phyloP scores from a whole-genome alignment of 1,139 yeast species.

The Pneumocystis sp. region DNA sequence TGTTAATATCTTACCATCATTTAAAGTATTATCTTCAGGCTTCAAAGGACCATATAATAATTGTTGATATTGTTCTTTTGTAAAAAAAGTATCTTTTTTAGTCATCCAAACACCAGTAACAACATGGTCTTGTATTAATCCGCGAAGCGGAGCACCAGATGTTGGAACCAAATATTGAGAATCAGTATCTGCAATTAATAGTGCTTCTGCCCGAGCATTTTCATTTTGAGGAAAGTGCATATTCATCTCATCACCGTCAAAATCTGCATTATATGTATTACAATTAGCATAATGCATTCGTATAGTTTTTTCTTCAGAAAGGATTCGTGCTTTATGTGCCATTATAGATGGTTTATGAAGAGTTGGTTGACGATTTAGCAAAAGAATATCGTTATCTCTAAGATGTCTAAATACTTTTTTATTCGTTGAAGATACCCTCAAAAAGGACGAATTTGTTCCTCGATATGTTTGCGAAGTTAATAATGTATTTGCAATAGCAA shows the following conservation, averaged over 20 bases:
- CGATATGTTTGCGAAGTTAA: slow-evolving; percentile 56
- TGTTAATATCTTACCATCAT: slow-evolving; percentile 41
- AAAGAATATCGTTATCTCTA: slow-evolving; percentile 83
- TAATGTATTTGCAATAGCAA: slow-evolving; percentile 89
- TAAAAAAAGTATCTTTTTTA: slow-evolving; percentile 76
- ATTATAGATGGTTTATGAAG: slow-evolving; percentile 98
- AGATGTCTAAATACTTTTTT: slow-evolving; percentile 92
- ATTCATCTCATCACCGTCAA: slow-evolving; percentile 99
- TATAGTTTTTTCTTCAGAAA: slow-evolving; percentile 93
- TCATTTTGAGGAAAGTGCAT: slow-evolving; percentile 99
- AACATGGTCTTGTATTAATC: slow-evolving; percentile 96
- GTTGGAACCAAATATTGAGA: slow-evolving; percentile 96
- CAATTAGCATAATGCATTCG: slow-evolving; percentile 97
- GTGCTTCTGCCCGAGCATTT: slow-evolving; percentile 93
- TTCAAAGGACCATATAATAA: slow-evolving; percentile 84
- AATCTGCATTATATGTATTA: slow-evolving; percentile 98
- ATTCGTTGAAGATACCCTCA: slow-evolving; percentile 39
- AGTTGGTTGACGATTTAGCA: slow-evolving; percentile 98
- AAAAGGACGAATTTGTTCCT: slow-evolving; percentile 16
- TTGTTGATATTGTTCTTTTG: slow-evolving; percentile 85
- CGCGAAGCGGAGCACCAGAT: slow-evolving; percentile 95
- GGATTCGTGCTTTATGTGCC: slow-evolving; percentile 96
- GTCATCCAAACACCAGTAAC: slow-evolving; percentile 99
- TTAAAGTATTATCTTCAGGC: slow-evolving; percentile 63
- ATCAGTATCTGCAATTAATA: slow-evolving; percentile 88